Percentiles rank a stretch among this genome's conserved stretches.
Evolutionary conservation across 768 basidiomycete genomes (phyloP).

Genomic region (Boletus vermiculosoides): DNA sequence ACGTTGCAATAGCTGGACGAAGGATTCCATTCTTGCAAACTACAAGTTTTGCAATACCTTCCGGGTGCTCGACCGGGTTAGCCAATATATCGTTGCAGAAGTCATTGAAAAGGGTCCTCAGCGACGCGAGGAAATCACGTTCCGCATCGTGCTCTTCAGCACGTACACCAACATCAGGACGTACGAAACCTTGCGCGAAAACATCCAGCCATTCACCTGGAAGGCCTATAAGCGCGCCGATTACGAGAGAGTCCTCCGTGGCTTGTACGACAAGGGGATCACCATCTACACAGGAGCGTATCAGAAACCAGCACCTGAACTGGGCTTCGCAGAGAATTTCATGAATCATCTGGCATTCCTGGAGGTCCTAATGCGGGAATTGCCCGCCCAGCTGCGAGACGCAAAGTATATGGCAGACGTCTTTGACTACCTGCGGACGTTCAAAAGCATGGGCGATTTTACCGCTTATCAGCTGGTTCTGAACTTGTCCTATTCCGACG

Average conservation of each 20-base stretch:
- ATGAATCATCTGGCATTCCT: conserved; percentile 65
- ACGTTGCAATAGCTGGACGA: conserved; percentile 57
- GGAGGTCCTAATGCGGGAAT: conserved; percentile 56
- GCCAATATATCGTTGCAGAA: conserved; percentile 65
- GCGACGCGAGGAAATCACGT: conserved; percentile 58
- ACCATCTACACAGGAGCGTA: conserved; percentile 71
- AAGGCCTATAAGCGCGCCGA: conserved; percentile 47
- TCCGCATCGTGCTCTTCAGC: conserved; percentile 72
- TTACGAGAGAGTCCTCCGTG: conserved; percentile 54
- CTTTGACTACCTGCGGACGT: conserved; percentile 56
- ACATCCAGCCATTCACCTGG: conserved; percentile 64
- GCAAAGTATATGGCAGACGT: conserved; percentile 63
- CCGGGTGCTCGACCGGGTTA: conserved; percentile 68
- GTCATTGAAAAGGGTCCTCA: conserved; percentile 71
- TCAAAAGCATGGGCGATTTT: conserved; percentile 75
- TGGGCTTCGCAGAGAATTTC: conserved; percentile 46
- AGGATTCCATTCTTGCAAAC: conserved; percentile 53
- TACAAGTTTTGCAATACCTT: conserved; percentile 73
- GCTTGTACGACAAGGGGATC: conserved; percentile 36
- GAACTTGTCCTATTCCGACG: conserved; percentile 54
- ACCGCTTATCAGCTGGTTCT: conserved; percentile 67
- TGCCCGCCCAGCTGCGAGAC: conserved; percentile 47
- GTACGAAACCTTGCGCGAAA: conserved; percentile 56
- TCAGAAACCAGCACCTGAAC: conserved; percentile 65
- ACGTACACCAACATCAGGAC: conserved; percentile 70